These are phyloP conservation scores for Erodium moschatum DNA, from an alignment of 441 rosid genomes.

Conservation along the genomic window DNA sequence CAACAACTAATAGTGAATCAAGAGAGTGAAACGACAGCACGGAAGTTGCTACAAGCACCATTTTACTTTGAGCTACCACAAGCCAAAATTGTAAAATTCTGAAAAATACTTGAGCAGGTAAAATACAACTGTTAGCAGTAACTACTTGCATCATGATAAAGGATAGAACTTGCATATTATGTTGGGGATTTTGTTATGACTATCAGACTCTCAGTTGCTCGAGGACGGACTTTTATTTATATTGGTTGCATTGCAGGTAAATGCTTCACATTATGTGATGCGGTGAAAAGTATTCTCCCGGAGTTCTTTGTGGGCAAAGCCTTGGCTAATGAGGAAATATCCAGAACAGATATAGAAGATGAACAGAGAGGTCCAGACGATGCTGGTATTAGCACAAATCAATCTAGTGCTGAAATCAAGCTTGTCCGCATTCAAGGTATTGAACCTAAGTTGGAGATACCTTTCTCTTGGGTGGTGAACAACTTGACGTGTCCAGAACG, in stretches of 20 bases:
- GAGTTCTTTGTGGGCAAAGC: constrained; percentile 10
- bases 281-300: constrained; percentile 55
- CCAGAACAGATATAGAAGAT: too few species aligned
- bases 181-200: not conserved
- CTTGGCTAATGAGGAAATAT: too few species aligned
- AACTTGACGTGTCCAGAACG: constrained; percentile 78
- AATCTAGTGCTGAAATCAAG: constrained; percentile 42
- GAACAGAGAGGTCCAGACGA: too few species aligned
- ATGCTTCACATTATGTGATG: constrained; percentile 55
- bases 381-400: too few species aligned
- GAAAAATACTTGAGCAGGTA: not conserved
- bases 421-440: constrained; percentile 76
- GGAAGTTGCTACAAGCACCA: not conserved
- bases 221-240: not conserved
- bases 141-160: not conserved
- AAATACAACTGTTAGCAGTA: not conserved
- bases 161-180: not conserved
- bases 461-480: constrained; percentile 84
- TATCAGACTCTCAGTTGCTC: not conserved
- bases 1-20: not conserved
- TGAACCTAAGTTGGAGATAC: constrained; percentile 70
- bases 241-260: constrained; percentile 41
- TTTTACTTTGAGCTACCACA: not conserved
- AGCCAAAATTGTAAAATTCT: not conserved
- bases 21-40: not conserved